A percentile compares a stretch with the other conserved stretches of the same genome.
These are phyloP conservation scores for Lipomyces anomalus DNA, from an alignment of 805 yeast genomes.

Conservation along the genomic window DNA sequence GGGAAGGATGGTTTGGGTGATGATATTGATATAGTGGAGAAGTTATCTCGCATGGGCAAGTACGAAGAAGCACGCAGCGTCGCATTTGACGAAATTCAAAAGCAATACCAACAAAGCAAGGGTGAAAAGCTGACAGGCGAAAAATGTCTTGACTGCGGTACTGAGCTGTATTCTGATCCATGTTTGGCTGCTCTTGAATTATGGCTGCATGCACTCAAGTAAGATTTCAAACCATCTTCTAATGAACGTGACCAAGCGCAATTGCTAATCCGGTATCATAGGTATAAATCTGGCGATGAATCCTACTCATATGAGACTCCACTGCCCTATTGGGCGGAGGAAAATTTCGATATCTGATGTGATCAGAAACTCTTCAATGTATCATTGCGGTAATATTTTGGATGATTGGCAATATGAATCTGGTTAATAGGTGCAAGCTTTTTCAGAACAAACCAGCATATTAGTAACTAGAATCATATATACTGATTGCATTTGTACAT, in stretches of 20 bases:
- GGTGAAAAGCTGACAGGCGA: constrained; percentile 66
- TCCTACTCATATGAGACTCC: constrained; percentile 72
- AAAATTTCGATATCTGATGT: constrained; percentile 8
- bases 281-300: constrained; percentile 19
- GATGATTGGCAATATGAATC: too few species aligned
- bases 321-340: constrained; percentile 73
- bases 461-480: too few species aligned
- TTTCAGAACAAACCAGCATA: too few species aligned
- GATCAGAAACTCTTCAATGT: too few species aligned
- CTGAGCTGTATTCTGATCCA: constrained; percentile 77
- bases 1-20: constrained; percentile 59
- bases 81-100: constrained; percentile 16
- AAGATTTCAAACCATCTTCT: constrained; percentile 37
- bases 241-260: too few species aligned
- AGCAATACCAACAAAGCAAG: constrained; percentile 7
- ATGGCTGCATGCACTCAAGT: constrained; percentile 87
- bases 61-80: constrained; percentile 23
- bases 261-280: constrained; percentile 33
- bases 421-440: too few species aligned
- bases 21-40: constrained; percentile 42
- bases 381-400: too few species aligned
- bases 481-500: too few species aligned
- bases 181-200: constrained; percentile 79
- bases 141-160: constrained; percentile 59
- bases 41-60: constrained; percentile 35